Conservation (phyloP, 83 land plant species). For the Larix sibirica region DNA sequence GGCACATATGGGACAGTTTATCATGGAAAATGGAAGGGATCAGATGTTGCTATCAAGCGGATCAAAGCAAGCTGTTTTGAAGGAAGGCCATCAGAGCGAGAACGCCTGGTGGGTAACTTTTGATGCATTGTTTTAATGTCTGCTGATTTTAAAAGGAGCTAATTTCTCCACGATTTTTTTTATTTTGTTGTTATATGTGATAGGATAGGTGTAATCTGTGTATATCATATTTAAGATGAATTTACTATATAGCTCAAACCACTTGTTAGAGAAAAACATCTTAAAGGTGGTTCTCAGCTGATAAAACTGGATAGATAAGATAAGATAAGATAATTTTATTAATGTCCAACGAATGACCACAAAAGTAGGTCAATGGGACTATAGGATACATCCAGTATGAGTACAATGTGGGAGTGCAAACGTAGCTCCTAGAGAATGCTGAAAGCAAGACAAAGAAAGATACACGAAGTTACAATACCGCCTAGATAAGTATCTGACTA, state of each 20-base stretch:
- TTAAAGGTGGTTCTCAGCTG: no score
- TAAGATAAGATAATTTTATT: no score
- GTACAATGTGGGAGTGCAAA: no score
- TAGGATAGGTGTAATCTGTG: background rate
- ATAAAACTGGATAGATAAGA: no score
- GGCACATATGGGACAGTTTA: slow-evolving; percentile 80
- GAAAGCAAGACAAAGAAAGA: no score
- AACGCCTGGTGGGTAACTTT: slow-evolving; percentile 50
- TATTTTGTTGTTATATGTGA: background rate
- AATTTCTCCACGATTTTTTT: background rate
- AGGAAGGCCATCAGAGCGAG: slow-evolving; percentile 76
- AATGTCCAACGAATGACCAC: no score
- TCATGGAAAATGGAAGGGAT: slow-evolving; percentile 83
- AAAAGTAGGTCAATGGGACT: no score
- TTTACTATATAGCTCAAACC: background rate
- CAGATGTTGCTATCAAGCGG: slow-evolving; percentile 78
- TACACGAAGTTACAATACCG: no score
- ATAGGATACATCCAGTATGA: no score
- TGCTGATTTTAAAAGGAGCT: background rate
- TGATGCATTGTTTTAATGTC: background rate
- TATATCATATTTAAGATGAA: background rate
- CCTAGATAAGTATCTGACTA: no score
- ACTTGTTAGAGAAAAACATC: no score
- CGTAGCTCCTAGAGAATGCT: no score
- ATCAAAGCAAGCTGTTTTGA: slow-evolving; percentile 82